Evolutionary conservation across 1,139 yeast species (phyloP).

Genomic region (Geotrichum phurueaensis): DNA sequence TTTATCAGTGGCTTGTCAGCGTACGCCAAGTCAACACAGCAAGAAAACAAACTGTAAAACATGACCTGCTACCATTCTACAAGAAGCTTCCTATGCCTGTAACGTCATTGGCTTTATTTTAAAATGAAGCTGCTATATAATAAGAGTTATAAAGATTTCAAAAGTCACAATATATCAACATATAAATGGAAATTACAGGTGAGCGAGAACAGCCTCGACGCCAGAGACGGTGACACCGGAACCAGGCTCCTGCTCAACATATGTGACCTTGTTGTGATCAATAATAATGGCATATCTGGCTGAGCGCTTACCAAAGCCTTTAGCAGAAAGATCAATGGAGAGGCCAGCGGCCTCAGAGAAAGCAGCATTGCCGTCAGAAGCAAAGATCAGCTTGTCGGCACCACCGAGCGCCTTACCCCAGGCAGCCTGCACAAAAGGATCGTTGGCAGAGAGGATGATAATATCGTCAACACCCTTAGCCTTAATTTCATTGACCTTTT

Average conservation of each 20-base stretch:
- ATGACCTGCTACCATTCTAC: background rate
- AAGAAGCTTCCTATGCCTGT: background rate
- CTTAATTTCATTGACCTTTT: conserved; percentile 48
- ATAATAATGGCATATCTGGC: conserved; percentile 68
- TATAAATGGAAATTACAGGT: conserved; percentile 27
- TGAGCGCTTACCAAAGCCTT: conserved; percentile 62
- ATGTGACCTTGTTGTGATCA: conserved; percentile 57
- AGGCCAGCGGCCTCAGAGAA: conserved; percentile 62
- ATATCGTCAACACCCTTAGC: conserved; percentile 67
- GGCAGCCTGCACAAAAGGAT: conserved; percentile 71
- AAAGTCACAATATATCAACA: no score
- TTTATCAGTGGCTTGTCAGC: conserved; percentile 9
- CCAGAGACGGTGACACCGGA: conserved; percentile 59
- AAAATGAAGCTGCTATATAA: no score
- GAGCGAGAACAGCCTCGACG: conserved; percentile 47
- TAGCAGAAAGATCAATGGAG: conserved; percentile 47
- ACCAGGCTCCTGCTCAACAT: conserved; percentile 60
- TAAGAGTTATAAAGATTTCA: no score
- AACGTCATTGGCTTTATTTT: no score
- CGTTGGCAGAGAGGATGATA: conserved; percentile 70
- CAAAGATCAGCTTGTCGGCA: conserved; percentile 51
- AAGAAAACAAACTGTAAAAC: background rate
- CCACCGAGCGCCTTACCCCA: conserved; percentile 72
- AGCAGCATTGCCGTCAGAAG: conserved; percentile 61
- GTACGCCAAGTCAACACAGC: background rate